Evolutionary conservation across 208 protist species (phyloP).

Genomic region (Hexamita inflata): DNA sequence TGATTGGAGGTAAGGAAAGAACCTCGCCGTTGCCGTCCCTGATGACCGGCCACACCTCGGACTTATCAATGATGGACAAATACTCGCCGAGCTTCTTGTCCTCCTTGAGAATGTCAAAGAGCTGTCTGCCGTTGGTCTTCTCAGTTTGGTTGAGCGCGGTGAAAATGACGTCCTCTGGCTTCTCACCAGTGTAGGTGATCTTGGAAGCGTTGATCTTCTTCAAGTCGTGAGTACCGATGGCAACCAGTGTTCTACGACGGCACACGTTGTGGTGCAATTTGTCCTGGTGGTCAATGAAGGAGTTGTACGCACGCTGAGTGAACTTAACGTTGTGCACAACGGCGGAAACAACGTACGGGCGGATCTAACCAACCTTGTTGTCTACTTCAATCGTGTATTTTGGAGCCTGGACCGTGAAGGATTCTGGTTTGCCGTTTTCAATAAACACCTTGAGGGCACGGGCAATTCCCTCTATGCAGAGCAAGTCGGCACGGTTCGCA

Average conservation of each 20-base stretch:
- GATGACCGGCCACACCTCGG: constrained; percentile 53
- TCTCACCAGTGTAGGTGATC: constrained; percentile 26
- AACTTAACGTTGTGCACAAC: constrained; percentile 83
- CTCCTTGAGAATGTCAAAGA: constrained; percentile 59
- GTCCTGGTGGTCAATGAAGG: constrained; percentile 93
- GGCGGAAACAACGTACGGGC: constrained; percentile 85
- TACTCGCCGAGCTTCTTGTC: constrained; percentile 42
- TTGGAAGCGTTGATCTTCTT: constrained; percentile 63
- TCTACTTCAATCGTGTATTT: constrained; percentile 4
- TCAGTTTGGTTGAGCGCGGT: constrained; percentile 64
- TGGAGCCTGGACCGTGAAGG: no score
- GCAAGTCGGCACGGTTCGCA: constrained; percentile 34
- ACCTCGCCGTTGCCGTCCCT: constrained; percentile 58
- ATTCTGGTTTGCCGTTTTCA: neutral
- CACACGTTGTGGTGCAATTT: constrained; percentile 91
- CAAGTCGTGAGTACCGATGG: constrained; percentile 98
- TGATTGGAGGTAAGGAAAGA: constrained; percentile 94
- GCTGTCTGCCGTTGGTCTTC: constrained; percentile 53
- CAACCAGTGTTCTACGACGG: constrained; percentile 73
- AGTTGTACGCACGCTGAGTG: constrained; percentile 69
- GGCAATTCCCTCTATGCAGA: constrained; percentile 33
- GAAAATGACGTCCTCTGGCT: constrained; percentile 65
- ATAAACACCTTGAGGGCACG: constrained; percentile 4
- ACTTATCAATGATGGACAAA: constrained; percentile 53
- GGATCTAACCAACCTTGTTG: constrained; percentile 55